Base-by-base conservation (phyloP, 768 basidiomycete species). In the Serendipita vermifera region DNA sequence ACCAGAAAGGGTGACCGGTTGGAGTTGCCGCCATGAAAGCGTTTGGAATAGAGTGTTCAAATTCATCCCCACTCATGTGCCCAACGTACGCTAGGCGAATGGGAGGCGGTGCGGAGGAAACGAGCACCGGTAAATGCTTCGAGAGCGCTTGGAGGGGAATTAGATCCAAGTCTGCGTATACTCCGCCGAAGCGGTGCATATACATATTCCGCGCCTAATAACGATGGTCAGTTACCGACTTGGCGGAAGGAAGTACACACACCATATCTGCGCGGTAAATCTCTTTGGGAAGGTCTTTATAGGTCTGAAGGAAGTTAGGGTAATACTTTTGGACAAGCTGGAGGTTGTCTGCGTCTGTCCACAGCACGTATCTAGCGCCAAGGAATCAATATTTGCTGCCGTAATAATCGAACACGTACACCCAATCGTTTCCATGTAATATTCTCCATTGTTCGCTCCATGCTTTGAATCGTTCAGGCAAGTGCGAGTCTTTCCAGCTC, bases 181-280 rank as follows among this genome's bases (percentile, higher is more conserved):
- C 29, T 3, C 46, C 46, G 5, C 46, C 46, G 17, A 51, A 51
- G 5, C 46, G 46, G 27, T 51, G 46, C 22, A 51, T 22, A 31
- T 51, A 51, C 46, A 51, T 51, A 27, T 51, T 51, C 17, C 46
- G 20, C 9, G 46, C 46, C 46, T 51, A 31, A 22, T 20, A 41
- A 0, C 9, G 29, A 7, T 3, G 22, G 17, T 51, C 46, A 51
- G 15, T n/a, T 11, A 27, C 29, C 24, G 15, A 27, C 29, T 15
- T 29, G 11, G 27, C 9, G 20, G n/a, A n/a, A 22, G 46, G 9
- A 51, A n/a, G 26, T 13, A 22, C 32, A 41, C 46, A 5, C 46
- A 51, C 46, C 46, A 51, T 51, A 27, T 51, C 46, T 51, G 46
- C 46, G 22, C 46, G 46, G 24, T 51, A 51, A 5, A 51, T 51